Base-by-base conservation (phyloP, 1,284 basidiomycete species). In the Cutaneotrichosporon sp. region DNA sequence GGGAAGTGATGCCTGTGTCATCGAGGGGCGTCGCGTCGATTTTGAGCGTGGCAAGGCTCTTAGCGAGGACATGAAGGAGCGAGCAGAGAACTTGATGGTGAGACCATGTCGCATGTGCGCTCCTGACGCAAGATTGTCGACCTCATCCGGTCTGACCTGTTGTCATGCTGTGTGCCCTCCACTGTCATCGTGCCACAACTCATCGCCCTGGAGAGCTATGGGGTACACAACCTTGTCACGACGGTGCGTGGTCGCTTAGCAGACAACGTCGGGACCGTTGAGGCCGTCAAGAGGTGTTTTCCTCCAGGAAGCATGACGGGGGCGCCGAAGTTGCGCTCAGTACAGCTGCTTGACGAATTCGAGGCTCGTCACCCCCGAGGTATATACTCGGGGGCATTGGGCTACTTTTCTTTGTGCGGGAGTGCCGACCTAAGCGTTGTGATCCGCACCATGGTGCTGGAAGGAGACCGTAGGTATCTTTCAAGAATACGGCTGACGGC, bases 271-370 rank as follows among this genome's bases (percentile, higher is more conserved):
- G 76, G 77, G 12, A 66, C 75, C 8, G 87, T 89, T 78, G 85
- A 92, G 62, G 85, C 88, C 12, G 77, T 96, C 49, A 81, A 80
- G 58, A 76, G 81, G 38, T 88, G 89, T 72, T 80, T 94, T 56
- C 91, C 91, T n/a, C 90, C 91, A 47, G 91, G 91, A 1, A 93
- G 90, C 60, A 98, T 98, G 93, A 97, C 94, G 0, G 93, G 94
- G 17, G 94, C 94, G 1, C 94, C 93, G 0, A 97, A 97, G 76
- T 85, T 93, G 60, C 85, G 93, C 17, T 90, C 88, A 47, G 87
- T 97, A 1, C 88, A 94, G 72, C 85, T 97, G 30, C 79, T 98
- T 1, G 88, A 91, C 62, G 79, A 78, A 1, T 80, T 97, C 5
- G 94, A 97, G 71, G 80, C 80, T 45, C 70, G 78, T 43, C 79